Percentiles rank a stretch among this genome's conserved stretches.
phyloP scores from a whole-genome alignment of 139 green algal species.

The Yamagishiella unicocca region DNA sequence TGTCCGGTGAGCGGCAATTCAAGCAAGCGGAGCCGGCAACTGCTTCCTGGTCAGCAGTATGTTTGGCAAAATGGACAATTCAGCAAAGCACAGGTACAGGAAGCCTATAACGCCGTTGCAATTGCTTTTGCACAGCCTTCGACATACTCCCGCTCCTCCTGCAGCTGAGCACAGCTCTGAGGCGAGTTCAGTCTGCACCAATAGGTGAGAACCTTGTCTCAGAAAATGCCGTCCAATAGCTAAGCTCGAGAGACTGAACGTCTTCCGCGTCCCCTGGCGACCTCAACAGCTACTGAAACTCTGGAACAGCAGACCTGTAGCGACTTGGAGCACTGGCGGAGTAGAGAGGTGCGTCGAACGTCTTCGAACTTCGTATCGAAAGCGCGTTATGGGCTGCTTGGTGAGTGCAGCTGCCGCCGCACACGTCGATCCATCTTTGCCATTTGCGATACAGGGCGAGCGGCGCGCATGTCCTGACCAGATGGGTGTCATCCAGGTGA shows the following conservation, averaged over 20 bases:
- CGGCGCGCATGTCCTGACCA: background rate
- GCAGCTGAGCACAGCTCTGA: background rate
- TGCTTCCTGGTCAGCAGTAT: background rate
- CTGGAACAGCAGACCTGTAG: background rate
- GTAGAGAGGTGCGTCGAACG: conserved; percentile 12
- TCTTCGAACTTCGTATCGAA: too few species aligned
- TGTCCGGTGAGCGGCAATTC: background rate
- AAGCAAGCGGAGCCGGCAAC: background rate
- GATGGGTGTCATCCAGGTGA: background rate
- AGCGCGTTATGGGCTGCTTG: too few species aligned
- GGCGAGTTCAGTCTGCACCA: background rate
- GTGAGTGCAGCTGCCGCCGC: too few species aligned
- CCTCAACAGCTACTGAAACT: too few species aligned
- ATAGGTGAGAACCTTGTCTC: background rate
- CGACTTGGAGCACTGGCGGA: conserved; percentile 22
- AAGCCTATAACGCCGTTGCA: background rate
- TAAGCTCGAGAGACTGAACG: too few species aligned
- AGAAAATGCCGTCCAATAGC: too few species aligned
- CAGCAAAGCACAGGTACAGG: background rate
- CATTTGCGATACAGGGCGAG: background rate
- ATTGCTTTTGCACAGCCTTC: background rate
- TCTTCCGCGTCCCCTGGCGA: too few species aligned
- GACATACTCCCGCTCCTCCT: background rate
- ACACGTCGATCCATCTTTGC: too few species aligned
- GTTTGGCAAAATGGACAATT: background rate